Evolutionary conservation across 495 filamentous ascomycete genomes (phyloP).

Genomic region (Massariosphaeria phaeospora): DNA sequence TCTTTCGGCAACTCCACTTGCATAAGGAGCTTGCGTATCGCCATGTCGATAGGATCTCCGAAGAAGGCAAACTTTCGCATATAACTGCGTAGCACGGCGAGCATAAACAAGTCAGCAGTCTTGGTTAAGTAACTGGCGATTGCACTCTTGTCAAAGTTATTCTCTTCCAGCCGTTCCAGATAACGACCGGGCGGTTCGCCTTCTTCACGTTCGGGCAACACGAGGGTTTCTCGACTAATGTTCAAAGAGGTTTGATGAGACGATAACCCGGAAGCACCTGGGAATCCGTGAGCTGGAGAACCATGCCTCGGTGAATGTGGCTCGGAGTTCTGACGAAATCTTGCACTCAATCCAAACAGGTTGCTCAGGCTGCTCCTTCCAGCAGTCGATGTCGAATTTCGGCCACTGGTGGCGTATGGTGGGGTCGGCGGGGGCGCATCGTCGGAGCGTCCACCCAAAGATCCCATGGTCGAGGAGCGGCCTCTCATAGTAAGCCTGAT

Average conservation of each 20-base stretch:
- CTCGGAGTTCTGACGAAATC: constrained; percentile 74
- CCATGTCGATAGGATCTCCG: constrained; percentile 96
- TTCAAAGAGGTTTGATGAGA: constrained; percentile 71
- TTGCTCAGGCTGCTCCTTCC: constrained; percentile 88
- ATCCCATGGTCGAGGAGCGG: constrained; percentile 87
- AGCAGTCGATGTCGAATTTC: constrained; percentile 73
- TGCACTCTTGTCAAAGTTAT: constrained; percentile 61
- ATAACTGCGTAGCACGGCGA: constrained; percentile 79
- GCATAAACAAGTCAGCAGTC: constrained; percentile 74
- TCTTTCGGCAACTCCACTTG: constrained; percentile 94
- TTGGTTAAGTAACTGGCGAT: constrained; percentile 81
- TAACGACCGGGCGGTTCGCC: constrained; percentile 89
- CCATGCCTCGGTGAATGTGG: constrained; percentile 57
- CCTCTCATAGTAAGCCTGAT: constrained; percentile 54
- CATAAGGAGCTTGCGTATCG: constrained; percentile 91
- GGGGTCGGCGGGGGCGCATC: constrained; percentile 55
- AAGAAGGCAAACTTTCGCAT: constrained; percentile 94
- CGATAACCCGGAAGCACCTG: constrained; percentile 60
- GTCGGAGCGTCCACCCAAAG: constrained; percentile 52
- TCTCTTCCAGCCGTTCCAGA: constrained; percentile 72
- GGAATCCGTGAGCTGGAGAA: constrained; percentile 47
- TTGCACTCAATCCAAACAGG: constrained; percentile 67
- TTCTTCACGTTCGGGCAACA: constrained; percentile 74
- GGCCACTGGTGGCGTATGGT: constrained; percentile 41
- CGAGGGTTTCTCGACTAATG: constrained; percentile 55